Conservation (phyloP, 768 basidiomycete species). For the Boletus fagicola region DNA sequence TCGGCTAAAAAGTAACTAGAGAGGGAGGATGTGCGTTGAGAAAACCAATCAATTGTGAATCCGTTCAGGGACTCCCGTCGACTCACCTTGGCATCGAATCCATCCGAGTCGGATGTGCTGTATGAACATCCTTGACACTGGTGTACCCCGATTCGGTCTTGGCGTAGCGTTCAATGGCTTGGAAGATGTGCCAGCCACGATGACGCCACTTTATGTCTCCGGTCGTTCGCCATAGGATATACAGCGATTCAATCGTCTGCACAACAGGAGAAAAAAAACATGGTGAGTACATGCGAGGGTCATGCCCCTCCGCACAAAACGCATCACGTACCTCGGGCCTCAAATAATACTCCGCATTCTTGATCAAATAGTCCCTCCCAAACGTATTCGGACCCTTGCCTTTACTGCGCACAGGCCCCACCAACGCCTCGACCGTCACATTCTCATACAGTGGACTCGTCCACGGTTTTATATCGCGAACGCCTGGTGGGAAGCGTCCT, state of each 20-base stretch:
- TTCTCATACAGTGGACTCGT: slow-evolving; percentile 3
- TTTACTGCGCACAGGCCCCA: background rate
- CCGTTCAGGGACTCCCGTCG: slow-evolving; percentile 47
- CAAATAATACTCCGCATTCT: slow-evolving; percentile 50
- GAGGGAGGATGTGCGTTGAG: background rate
- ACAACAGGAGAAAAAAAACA: background rate
- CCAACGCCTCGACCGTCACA: slow-evolving; percentile 1
- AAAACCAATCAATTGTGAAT: slow-evolving; percentile 9
- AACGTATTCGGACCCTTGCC: background rate
- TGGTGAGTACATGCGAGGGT: background rate
- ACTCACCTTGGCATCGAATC: slow-evolving; percentile 74
- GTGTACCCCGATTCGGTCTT: slow-evolving; percentile 63
- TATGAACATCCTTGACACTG: slow-evolving; percentile 47
- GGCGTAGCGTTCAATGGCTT: slow-evolving; percentile 58
- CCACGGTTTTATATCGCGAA: slow-evolving; percentile 36
- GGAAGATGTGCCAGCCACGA: slow-evolving; percentile 67
- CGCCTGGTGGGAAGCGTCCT: slow-evolving; percentile 52
- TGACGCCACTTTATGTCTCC: slow-evolving; percentile 67
- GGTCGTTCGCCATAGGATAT: slow-evolving; percentile 68
- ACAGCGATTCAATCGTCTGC: slow-evolving; percentile 73
- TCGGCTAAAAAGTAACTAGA: slow-evolving; percentile 54
- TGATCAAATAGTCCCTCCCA: slow-evolving; percentile 54
- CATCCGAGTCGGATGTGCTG: slow-evolving; percentile 32
- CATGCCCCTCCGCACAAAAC: too few species aligned
- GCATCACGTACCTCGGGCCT: slow-evolving; percentile 61